Conservation (phyloP, 345 rosid species). For the Capsella bursapastoris region DNA sequence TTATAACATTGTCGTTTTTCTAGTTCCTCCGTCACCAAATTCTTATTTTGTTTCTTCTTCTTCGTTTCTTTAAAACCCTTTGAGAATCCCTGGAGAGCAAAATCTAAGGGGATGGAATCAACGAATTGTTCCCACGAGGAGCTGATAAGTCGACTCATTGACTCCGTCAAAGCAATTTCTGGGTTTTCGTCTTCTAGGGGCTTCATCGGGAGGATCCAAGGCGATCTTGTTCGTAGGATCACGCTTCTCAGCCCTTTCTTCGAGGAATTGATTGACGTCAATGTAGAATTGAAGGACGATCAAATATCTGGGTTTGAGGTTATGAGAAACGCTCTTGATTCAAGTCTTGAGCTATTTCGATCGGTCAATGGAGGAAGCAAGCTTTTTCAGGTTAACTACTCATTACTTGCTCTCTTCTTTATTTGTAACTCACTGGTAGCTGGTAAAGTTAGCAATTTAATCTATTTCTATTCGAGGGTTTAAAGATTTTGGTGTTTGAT, state of each 20-base stretch:
- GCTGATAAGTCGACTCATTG: conserved; percentile 57
- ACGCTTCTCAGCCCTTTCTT: conserved; percentile 94
- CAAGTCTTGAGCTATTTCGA: conserved; percentile 58
- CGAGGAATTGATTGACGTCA: conserved; percentile 73
- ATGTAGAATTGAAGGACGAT: conserved; percentile 50
- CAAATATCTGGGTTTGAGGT: conserved; percentile 57
- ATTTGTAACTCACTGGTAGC: conserved; percentile 37
- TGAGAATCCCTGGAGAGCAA: conserved; percentile 9
- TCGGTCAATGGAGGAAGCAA: conserved; percentile 76
- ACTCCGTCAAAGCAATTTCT: conserved; percentile 67
- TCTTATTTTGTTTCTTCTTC: neutral
- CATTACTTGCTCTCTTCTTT: neutral
- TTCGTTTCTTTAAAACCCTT: conserved; percentile 15
- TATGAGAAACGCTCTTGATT: conserved; percentile 62
- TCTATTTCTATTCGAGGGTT: conserved; percentile 33
- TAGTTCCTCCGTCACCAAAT: neutral
- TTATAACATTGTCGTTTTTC: neutral
- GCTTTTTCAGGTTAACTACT: conserved; percentile 67
- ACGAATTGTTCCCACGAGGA: conserved; percentile 47
- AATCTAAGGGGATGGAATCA: conserved; percentile 43
- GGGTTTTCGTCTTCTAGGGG: conserved; percentile 65
- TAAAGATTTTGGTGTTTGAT: conserved; percentile 19
- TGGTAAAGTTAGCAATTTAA: conserved; percentile 22
- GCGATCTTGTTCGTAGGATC: conserved; percentile 83
- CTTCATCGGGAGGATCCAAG: conserved; percentile 68